Evolutionary conservation across 768 basidiomycete species (phyloP).

Genomic region (Lactarius evosmus): DNA sequence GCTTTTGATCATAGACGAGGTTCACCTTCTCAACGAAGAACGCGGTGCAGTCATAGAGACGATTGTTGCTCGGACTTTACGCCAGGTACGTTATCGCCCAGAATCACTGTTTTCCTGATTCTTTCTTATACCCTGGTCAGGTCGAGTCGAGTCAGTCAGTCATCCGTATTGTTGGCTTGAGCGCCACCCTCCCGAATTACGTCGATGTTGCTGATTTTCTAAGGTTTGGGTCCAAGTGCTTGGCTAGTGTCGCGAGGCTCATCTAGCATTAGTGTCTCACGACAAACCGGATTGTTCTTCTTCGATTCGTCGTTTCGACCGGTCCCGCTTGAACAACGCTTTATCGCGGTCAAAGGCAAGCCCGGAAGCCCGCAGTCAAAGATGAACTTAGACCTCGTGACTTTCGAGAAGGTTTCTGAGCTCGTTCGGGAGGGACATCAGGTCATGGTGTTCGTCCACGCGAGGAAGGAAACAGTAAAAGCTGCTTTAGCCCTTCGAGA

Average conservation of each 20-base stretch:
- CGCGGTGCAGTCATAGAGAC: conserved; percentile 98
- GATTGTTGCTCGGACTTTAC: conserved; percentile 91
- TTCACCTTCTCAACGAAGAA: conserved; percentile 95
- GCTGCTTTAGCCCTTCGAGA: conserved; percentile 80
- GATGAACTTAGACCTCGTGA: conserved; percentile 83
- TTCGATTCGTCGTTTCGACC: conserved; percentile 98
- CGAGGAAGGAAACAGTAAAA: conserved; percentile 97
- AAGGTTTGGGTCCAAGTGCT: conserved; percentile 46
- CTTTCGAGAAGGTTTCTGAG: conserved; percentile 87
- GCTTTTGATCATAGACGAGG: conserved; percentile 95
- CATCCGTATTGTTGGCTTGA: conserved; percentile 93
- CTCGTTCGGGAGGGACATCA: conserved; percentile 92
- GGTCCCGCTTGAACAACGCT: conserved; percentile 95
- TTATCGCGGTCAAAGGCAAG: conserved; percentile 91
- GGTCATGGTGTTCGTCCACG: conserved; percentile 99
- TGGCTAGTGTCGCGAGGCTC: conserved; percentile 9
- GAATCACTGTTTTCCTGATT: conserved; percentile 1
- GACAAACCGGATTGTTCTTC: conserved; percentile 85
- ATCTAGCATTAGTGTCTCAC: conserved; percentile 64
- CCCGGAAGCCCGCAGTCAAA: conserved; percentile 66
- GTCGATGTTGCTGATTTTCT: conserved; percentile 94
- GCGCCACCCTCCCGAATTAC: conserved; percentile 96
- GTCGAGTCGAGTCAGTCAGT: conserved; percentile 96
- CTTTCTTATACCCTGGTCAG: conserved; percentile 38
- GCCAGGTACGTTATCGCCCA: conserved; percentile 54